These are phyloP conservation scores for Calonectria leucothoes DNA, from an alignment of 2,329 filamentous ascomycete genomes.

Conservation along the genomic window DNA sequence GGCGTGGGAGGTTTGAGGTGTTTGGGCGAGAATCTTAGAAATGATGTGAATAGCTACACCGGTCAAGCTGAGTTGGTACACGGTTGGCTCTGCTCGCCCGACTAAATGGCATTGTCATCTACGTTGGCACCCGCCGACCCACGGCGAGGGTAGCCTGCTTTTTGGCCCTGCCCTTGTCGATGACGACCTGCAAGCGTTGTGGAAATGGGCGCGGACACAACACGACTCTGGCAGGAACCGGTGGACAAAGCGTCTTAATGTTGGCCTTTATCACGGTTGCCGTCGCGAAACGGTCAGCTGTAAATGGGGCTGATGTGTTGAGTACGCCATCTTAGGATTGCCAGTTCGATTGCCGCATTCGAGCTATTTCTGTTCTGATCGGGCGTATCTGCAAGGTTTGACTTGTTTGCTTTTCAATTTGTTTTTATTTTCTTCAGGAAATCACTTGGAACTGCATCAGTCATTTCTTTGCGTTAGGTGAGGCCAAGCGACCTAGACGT, in stretches of 20 bases:
- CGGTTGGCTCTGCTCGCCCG: background rate
- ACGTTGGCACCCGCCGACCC: background rate
- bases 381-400: too few relatives aligned
- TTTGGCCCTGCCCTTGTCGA: background rate
- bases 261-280: too few relatives aligned
- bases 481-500: too few relatives aligned
- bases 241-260: background rate
- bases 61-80: background rate
- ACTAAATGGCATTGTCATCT: background rate
- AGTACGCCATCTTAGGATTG: too few relatives aligned
- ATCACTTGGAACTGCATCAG: too few relatives aligned
- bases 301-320: background rate
- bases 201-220: background rate
- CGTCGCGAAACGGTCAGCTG: background rate
- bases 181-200: background rate
- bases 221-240: background rate
- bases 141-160: background rate
- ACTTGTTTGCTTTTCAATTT: too few relatives aligned
- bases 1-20: background rate
- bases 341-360: too few relatives aligned
- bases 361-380: too few relatives aligned
- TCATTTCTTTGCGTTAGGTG: too few relatives aligned
- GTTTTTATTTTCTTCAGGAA: too few relatives aligned
- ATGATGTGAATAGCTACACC: background rate
- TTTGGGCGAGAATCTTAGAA: background rate